phyloP scores from a whole-genome alignment of 1,139 yeast species.

The Taphrina deformans region DNA sequence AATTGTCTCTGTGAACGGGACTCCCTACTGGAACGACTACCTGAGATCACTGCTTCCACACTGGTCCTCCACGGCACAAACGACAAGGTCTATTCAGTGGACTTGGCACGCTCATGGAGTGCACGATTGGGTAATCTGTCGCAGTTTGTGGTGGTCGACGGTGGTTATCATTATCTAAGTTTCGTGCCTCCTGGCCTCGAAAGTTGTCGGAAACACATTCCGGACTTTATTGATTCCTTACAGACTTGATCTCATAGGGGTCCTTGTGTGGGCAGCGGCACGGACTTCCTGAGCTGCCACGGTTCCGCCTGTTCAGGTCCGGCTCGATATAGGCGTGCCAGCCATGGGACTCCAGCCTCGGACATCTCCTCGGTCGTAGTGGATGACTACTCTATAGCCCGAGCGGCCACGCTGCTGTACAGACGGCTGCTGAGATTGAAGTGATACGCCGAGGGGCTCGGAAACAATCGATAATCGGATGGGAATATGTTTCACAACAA shows the following conservation, averaged over 20 bases:
- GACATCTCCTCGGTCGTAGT: constrained; percentile 2
- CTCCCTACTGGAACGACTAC: background rate
- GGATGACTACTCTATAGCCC: background rate
- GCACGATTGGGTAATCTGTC: background rate
- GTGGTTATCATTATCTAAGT: constrained; percentile 26
- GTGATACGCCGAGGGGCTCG: background rate
- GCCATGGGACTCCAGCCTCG: constrained; percentile 3
- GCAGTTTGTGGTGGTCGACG: constrained; percentile 11
- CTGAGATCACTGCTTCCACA: background rate
- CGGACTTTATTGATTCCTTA: background rate
- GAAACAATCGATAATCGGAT: background rate
- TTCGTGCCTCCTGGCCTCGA: constrained; percentile 11
- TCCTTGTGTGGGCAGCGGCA: too few relatives aligned
- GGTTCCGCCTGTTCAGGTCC: background rate
- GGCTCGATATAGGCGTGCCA: background rate
- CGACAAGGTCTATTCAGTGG: constrained; percentile 15
- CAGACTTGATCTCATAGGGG: background rate
- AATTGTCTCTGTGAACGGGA: constrained; percentile 15
- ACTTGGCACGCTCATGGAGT: constrained; percentile 4
- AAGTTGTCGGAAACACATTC: constrained; percentile 1
- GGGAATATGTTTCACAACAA: background rate
- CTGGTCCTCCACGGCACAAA: constrained; percentile 21
- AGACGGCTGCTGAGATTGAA: background rate
- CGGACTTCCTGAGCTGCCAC: too few relatives aligned
- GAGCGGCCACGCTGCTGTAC: background rate